Percentiles rank a stretch among this genome's conserved stretches.
Evolutionary conservation across 441 rosid species (phyloP).

Genomic region (Erodium trifolium): DNA sequence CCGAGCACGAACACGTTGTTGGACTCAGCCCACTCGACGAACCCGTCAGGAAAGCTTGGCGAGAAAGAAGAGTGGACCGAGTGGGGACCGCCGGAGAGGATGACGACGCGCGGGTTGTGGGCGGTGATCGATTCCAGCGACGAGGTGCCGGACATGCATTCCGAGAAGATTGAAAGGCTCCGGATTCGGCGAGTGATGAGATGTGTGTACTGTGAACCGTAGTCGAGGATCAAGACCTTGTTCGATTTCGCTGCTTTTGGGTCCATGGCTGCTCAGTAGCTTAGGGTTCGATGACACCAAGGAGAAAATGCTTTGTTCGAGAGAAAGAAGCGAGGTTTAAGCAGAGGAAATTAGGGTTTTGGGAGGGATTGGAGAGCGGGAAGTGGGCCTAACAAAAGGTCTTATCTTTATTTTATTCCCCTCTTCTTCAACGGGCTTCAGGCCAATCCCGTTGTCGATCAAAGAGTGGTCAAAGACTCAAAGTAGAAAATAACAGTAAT

Average conservation of each 20-base stretch:
- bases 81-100: slow-evolving; percentile 95
- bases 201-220: slow-evolving; percentile 85
- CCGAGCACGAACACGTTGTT: slow-evolving; percentile 59
- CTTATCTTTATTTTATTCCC: not conserved
- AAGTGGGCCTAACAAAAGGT: slow-evolving; percentile 19
- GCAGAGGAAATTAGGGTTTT: slow-evolving; percentile 16
- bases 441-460: too few species aligned
- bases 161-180: slow-evolving; percentile 69
- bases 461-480: too few species aligned
- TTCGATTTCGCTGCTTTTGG: slow-evolving; percentile 43
- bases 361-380: slow-evolving; percentile 41
- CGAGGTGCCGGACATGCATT: slow-evolving; percentile 75
- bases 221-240: slow-evolving; percentile 75
- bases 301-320: not conserved
- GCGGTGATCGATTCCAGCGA: slow-evolving; percentile 49
- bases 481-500: too few species aligned
- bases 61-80: slow-evolving; percentile 60
- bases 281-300: too few species aligned
- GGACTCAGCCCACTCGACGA: slow-evolving; percentile 58
- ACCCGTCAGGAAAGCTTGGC: slow-evolving; percentile 62
- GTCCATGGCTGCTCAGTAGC: slow-evolving; percentile 25
- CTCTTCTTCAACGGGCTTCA: not conserved
- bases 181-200: slow-evolving; percentile 81
- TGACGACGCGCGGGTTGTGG: slow-evolving; percentile 57
- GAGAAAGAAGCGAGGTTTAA: not conserved